Percentiles rank a stretch among this genome's conserved stretches.
Evolutionary conservation across 176 grass and related monocot genomes (phyloP).

Genomic region (Chloris gayana): DNA sequence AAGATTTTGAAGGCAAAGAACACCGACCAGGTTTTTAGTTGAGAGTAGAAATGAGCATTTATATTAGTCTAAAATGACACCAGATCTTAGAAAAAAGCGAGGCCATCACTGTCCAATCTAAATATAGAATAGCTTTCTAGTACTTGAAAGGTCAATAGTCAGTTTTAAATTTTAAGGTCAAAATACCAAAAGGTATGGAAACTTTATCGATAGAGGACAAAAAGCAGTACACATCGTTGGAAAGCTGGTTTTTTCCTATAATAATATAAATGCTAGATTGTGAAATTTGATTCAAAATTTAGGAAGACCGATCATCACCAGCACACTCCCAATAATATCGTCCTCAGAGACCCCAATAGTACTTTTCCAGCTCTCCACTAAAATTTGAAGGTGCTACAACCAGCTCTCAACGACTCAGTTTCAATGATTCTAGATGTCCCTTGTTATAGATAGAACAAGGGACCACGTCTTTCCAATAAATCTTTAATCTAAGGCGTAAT

Average conservation of each 20-base stretch:
- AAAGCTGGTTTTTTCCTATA: not conserved
- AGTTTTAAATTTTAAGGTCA: not conserved
- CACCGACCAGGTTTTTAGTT: not conserved
- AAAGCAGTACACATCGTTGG: not conserved
- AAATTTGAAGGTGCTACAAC: too few species aligned
- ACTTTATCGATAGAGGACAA: not conserved
- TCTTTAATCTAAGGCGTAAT: too few species aligned
- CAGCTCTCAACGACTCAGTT: too few species aligned
- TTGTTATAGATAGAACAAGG: too few species aligned
- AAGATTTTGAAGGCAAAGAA: not conserved
- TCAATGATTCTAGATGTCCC: too few species aligned
- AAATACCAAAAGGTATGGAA: not conserved
- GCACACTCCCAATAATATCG: too few species aligned
- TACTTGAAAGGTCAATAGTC: not conserved
- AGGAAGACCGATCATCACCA: too few species aligned
- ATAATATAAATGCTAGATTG: too few species aligned
- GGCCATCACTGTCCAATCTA: not conserved
- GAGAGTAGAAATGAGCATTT: not conserved
- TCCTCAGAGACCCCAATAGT: too few species aligned
- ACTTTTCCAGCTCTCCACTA: too few species aligned
- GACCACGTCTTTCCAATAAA: too few species aligned
- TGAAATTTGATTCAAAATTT: too few species aligned
- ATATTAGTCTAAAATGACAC: not conserved
- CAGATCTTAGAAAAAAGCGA: not conserved
- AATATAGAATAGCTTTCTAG: not conserved